Base-by-base conservation (phyloP, 768 basidiomycete genomes). In the Suillus lakei region DNA sequence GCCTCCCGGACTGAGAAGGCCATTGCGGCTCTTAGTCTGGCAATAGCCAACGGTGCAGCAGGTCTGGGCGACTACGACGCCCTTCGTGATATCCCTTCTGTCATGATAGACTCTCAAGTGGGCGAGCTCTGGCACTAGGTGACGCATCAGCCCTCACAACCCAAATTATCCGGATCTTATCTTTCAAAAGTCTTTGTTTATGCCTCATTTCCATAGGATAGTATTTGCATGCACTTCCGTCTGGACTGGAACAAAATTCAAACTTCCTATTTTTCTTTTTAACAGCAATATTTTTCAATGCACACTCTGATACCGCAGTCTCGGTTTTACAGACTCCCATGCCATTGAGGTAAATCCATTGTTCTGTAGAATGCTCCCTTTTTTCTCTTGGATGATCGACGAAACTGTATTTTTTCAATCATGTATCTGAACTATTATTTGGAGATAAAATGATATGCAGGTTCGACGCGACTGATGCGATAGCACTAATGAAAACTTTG, bases 41-140 rank as follows among this genome's bases (percentile, higher is more conserved):
- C 86, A 21, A 82, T 90, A 77, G 88, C 88, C 15, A 89, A 84
- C 66, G 89, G 88, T 48, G 88, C 88, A 12, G 87, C 85, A 6
- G 82, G 86, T 32, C 72, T 90, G 44, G 82, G 81, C 61, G 88
- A 90, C 70, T 89, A 89, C 63, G 77, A 79, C 61, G 81, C 84
- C 2, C 77, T 86, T 41, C 80, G 79, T 63, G 76, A 86, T 54
- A 68, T 74, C 64, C 62, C 61, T 63, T 68, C 74, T 26, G 66
- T 68, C 26, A 66, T 64, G 65, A 83, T 85, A 58, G 81, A 78
- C 64, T 80, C 79, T 61, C 80, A 86, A 65, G 82, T 81, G 9
- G 89, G 89, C 41, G 88, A 88, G 67, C 78, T 90, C 73, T 90
- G 87, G 88, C 80, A 81, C 68, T 85, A 71, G 76, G 46, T 26